Conservation (phyloP, 345 rosid species). For the Limnanthes douglasii region DNA sequence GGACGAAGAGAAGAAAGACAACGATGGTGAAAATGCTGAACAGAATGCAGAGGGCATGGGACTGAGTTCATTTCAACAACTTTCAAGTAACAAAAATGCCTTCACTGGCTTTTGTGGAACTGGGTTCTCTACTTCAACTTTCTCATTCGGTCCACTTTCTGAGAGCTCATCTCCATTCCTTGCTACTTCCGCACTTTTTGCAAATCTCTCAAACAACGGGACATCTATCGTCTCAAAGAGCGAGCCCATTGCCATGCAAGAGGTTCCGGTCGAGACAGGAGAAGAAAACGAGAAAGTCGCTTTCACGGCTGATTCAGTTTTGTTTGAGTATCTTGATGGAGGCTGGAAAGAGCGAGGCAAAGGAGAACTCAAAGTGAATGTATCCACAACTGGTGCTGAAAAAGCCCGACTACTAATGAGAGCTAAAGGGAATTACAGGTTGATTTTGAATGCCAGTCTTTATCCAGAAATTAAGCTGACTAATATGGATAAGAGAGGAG, state of each 20-base stretch:
- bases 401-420: slow-evolving; percentile 81
- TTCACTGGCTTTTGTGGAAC: slow-evolving; percentile 91
- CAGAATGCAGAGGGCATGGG: slow-evolving; percentile 25
- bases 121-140: slow-evolving; percentile 52
- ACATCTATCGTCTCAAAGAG: slow-evolving; percentile 38
- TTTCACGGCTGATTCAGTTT: slow-evolving; percentile 61
- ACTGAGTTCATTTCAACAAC: slow-evolving; percentile 83
- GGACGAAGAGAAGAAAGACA: slow-evolving; percentile 22
- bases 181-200: slow-evolving; percentile 28
- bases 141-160: slow-evolving; percentile 46
- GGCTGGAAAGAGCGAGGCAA: slow-evolving; percentile 98
- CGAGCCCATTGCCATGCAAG: slow-evolving; percentile 62
- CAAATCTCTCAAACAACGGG: slow-evolving; percentile 42
- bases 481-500: slow-evolving; percentile 86
- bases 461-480: slow-evolving; percentile 90
- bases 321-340: slow-evolving; percentile 62
- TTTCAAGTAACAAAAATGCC: slow-evolving; percentile 88
- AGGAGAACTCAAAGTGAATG: slow-evolving; percentile 85
- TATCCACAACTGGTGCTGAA: slow-evolving; percentile 32
- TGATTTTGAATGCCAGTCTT: slow-evolving; percentile 80
- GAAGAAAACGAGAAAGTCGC: slow-evolving; percentile 79
- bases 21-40: slow-evolving; percentile 20
- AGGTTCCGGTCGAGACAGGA: slow-evolving; percentile 77
- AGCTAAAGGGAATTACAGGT: slow-evolving; percentile 77
- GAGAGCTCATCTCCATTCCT: slow-evolving; percentile 35